phyloP scores from a whole-genome alignment of 2,329 filamentous ascomycete species.

The Botrytis tulipae region DNA sequence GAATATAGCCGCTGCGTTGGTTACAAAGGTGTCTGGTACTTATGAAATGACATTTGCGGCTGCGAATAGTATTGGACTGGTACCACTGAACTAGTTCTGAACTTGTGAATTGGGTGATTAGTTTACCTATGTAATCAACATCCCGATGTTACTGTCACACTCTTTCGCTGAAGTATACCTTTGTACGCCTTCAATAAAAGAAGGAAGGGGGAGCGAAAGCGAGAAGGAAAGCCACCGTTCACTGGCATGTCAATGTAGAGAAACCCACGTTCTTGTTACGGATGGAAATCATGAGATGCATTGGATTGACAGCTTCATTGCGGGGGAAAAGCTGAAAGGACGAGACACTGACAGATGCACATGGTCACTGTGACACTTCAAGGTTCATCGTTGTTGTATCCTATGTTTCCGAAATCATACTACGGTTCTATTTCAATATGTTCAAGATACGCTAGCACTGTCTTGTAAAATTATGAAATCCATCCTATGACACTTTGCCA shows the following conservation, averaged over 20 bases:
- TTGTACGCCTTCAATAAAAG: neutral
- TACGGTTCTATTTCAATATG: neutral
- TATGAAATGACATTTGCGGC: conserved; percentile 8
- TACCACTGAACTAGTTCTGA: neutral
- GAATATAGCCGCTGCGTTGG: conserved; percentile 1
- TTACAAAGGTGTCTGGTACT: conserved; percentile 1
- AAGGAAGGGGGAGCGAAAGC: neutral
- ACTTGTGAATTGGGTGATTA: neutral
- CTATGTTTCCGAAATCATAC: neutral
- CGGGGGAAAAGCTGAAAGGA: conserved; percentile 5
- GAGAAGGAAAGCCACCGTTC: neutral
- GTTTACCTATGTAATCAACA: neutral
- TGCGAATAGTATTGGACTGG: neutral
- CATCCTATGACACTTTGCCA: conserved; percentile 3
- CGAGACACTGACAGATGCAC: neutral
- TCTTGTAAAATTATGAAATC: neutral
- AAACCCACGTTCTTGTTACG: neutral
- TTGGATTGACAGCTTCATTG: neutral
- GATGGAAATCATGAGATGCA: neutral
- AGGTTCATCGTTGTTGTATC: conserved; percentile 5
- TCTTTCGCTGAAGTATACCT: neutral
- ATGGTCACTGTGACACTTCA: neutral
- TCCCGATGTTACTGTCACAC: neutral
- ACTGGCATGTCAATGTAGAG: neutral
- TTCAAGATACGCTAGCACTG: neutral